These are phyloP conservation scores for Salix exigua DNA, from an alignment of 345 rosid species.

Conservation along the genomic window DNA sequence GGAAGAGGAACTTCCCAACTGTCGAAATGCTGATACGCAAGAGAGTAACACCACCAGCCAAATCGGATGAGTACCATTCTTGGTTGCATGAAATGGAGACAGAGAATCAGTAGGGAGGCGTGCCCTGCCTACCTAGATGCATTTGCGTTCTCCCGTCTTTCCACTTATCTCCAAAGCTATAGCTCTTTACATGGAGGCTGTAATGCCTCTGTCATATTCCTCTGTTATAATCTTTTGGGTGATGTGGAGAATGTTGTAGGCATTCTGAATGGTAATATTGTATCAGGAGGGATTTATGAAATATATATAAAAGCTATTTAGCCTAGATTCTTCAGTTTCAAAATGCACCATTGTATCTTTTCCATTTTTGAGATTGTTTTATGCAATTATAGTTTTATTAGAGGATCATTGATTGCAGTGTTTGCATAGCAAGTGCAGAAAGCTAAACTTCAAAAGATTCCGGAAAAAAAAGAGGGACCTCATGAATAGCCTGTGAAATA, in stretches of 20 bases:
- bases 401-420: not conserved
- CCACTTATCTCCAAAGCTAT: not conserved
- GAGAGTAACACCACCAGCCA: slow-evolving; percentile 44
- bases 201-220: not conserved
- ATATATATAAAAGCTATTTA: too few relatives aligned
- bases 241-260: not conserved
- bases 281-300: not conserved
- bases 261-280: not conserved
- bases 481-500: too few relatives aligned
- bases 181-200: not conserved
- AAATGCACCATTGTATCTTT: too few relatives aligned
- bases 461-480: too few relatives aligned
- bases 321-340: too few relatives aligned
- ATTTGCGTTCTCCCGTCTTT: not conserved
- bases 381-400: not conserved
- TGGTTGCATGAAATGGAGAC: slow-evolving; percentile 2
- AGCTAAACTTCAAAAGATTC: too few relatives aligned
- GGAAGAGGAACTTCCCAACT: slow-evolving; percentile 53
- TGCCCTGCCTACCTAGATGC: not conserved
- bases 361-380: not conserved
- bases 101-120: not conserved
- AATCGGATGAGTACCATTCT: slow-evolving; percentile 2
- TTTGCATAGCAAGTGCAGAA: not conserved
- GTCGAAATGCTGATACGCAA: slow-evolving; percentile 59
- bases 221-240: not conserved